phyloP scores from a whole-genome alignment of 1,284 basidiomycete genomes.

The Limonomyces culmigenus region DNA sequence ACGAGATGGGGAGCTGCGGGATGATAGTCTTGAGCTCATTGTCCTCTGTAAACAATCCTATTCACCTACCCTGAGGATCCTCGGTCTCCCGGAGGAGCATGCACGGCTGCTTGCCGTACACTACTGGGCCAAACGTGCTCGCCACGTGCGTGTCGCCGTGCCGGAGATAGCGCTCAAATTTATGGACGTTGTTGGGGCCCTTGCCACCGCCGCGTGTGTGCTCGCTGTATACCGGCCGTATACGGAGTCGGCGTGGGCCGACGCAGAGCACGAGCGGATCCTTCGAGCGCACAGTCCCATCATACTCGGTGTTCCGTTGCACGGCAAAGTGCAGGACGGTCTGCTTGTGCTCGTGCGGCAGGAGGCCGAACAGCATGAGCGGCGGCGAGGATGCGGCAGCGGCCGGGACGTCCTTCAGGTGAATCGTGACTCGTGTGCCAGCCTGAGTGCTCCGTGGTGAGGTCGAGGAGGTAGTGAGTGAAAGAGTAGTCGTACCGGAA shows the following conservation, averaged over 20 bases:
- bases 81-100: constrained; percentile 53
- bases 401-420: constrained; percentile 56
- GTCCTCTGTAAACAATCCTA: neutral
- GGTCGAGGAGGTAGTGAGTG: constrained; percentile 1
- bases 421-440: constrained; percentile 64
- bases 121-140: constrained; percentile 79
- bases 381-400: constrained; percentile 30
- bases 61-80: constrained; percentile 38
- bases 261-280: constrained; percentile 83
- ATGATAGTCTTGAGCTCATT: neutral
- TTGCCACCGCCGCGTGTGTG: constrained; percentile 81
- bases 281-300: constrained; percentile 82
- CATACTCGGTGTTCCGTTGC: constrained; percentile 92
- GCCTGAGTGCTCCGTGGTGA: too few relatives aligned
- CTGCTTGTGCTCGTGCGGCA: constrained; percentile 95
- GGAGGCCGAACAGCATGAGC: constrained; percentile 67
- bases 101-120: constrained; percentile 78
- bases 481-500: constrained; percentile 29
- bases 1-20: constrained; percentile 65
- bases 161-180: constrained; percentile 86
- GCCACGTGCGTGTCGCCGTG: constrained; percentile 71
- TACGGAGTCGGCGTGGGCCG: constrained; percentile 71
- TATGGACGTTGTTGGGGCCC: constrained; percentile 93
- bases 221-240: constrained; percentile 87
- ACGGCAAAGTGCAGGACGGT: constrained; percentile 88